Conservation (phyloP, 164 flowering plant species). For the Nymphaea colorata region DNA sequence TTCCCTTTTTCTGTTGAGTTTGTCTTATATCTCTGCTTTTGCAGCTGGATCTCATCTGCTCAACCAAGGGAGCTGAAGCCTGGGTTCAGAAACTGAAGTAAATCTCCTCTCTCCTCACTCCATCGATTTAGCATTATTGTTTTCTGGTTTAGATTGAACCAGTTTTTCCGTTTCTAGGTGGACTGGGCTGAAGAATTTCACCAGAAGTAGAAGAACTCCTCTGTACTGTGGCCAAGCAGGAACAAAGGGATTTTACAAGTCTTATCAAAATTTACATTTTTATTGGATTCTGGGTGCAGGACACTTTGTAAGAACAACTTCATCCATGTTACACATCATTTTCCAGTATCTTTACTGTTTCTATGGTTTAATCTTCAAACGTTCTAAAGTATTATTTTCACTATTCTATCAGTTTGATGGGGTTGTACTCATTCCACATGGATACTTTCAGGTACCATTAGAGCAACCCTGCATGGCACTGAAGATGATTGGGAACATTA, state of each 20-base stretch:
- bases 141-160: neutral
- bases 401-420: neutral
- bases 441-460: conserved; percentile 48
- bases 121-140: neutral
- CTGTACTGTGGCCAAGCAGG: conserved; percentile 8
- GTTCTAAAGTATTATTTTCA: neutral
- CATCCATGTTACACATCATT: neutral
- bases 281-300: conserved; percentile 27
- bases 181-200: conserved; percentile 17
- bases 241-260: conserved; percentile 19
- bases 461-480: conserved; percentile 71
- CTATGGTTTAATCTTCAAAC: neutral
- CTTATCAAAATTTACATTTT: conserved; percentile 22
- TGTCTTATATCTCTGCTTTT: neutral
- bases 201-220: conserved; percentile 6
- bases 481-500: conserved; percentile 47
- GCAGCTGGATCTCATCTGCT: conserved; percentile 23
- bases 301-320: conserved; percentile 20
- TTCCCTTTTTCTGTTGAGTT: too few species aligned
- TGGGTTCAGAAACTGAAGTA: conserved; percentile 24
- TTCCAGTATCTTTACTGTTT: too few species aligned
- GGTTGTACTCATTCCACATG: neutral
- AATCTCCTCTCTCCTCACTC: neutral
- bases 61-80: conserved; percentile 18
- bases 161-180: conserved; percentile 9